Base-by-base conservation (phyloP, 176 grass and related monocot genomes). In the Alloteropsis semialata region DNA sequence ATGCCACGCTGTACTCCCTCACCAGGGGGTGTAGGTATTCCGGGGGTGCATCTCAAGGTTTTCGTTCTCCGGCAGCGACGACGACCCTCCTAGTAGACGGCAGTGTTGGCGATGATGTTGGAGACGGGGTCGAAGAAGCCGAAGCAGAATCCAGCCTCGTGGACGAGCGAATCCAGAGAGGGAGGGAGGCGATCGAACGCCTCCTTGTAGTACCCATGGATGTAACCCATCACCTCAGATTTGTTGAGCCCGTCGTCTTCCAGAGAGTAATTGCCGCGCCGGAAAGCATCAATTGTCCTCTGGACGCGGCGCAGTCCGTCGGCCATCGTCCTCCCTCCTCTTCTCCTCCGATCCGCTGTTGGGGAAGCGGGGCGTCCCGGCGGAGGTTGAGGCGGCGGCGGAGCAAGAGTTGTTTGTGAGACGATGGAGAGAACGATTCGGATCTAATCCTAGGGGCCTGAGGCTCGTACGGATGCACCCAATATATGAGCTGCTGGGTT, bases 71-170 rank as follows among this genome's bases (percentile, higher is more conserved):
- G n/a, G n/a, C 44, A 2, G 8, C 16, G 3, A 37, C 6, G 33
- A 36, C 9, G 8, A 10, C 33, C 14, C 58, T 62, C 58, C 22
- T 10, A 65, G 63, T 9, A 16, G 44, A 27, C 27, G 44, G 44
- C 45, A 28, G 46, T 51, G 70, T 51, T 50, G 70, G 28, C 70
- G 25, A 49, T 49, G 28, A 49, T 73, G 70, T 73, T 73, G 17
- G 45, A 65, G 34, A 67, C 36, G 44, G 70, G 70, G 8, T 73
- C 45, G 70, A 73, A 19, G 70, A 73, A 51, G 8, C 70, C 70
- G 17, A 73, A 51, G 45, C 70, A 51, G 45, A 51, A 10, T 16
- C 70, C 45, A 2, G 29, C 8, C 27, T 32, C 17, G 28, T 9
- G 16, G 45, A 51, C 8, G 17, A 32, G 44, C 45, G 70, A 5